phyloP scores from a whole-genome alignment of 2,329 filamentous ascomycete genomes.

The Ascocoryne sarcoides region DNA sequence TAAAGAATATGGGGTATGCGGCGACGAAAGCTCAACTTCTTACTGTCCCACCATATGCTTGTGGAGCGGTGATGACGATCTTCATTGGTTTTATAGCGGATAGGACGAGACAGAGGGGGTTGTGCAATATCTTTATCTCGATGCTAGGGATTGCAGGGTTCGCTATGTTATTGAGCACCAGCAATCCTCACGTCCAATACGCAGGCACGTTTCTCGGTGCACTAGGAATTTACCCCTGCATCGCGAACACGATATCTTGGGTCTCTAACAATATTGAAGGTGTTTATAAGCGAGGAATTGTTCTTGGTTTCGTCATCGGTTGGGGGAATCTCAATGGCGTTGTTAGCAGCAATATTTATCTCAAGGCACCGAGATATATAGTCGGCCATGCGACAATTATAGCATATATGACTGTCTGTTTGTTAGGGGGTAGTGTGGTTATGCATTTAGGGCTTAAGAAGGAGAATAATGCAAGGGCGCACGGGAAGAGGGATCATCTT shows the following conservation, averaged over 20 bases:
- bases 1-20: slow-evolving; percentile 45
- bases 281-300: slow-evolving; percentile 82
- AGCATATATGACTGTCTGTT: slow-evolving; percentile 59
- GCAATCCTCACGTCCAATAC: slow-evolving; percentile 61
- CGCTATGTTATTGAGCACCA: slow-evolving; percentile 61
- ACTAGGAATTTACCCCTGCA: slow-evolving; percentile 77
- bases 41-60: slow-evolving; percentile 65
- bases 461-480: slow-evolving; percentile 60
- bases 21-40: slow-evolving; percentile 58
- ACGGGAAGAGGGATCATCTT: slow-evolving; percentile 54
- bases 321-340: slow-evolving; percentile 83
- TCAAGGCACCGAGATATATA: slow-evolving; percentile 43
- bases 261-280: slow-evolving; percentile 79
- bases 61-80: slow-evolving; percentile 59
- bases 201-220: slow-evolving; percentile 76
- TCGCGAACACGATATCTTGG: slow-evolving; percentile 82
- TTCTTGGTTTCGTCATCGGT: slow-evolving; percentile 77
- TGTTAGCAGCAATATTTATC: slow-evolving; percentile 56
- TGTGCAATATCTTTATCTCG: slow-evolving; percentile 70
- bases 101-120: slow-evolving; percentile 57
- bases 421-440: slow-evolving; percentile 60
- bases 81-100: slow-evolving; percentile 66
- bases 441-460: slow-evolving; percentile 51
- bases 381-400: slow-evolving; percentile 68
- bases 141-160: slow-evolving; percentile 70